Evolutionary conservation across 805 yeast species (phyloP).

Genomic region (Starmerella tilneyi): DNA sequence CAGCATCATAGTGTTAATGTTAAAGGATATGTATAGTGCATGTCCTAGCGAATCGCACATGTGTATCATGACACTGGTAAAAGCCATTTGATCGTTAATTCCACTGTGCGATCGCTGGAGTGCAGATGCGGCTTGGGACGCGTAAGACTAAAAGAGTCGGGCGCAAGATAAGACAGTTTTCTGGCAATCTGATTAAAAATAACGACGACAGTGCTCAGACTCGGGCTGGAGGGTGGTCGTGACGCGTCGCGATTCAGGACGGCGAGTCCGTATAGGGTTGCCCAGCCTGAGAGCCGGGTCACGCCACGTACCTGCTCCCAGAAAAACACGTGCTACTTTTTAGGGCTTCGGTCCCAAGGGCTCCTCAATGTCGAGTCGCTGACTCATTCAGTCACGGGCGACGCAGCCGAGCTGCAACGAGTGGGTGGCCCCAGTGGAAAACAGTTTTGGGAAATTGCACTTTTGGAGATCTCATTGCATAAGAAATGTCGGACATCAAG

Average conservation of each 20-base stretch:
- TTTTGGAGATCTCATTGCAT: slow-evolving; percentile 8
- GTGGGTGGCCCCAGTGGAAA: slow-evolving; percentile 5
- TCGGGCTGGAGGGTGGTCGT: too few species aligned
- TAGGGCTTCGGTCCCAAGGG: slow-evolving; percentile 6
- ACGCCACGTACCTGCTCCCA: not conserved
- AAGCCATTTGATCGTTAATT: too few species aligned
- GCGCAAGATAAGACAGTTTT: slow-evolving; percentile 2
- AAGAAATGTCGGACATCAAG: slow-evolving; percentile 41
- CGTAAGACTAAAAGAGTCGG: slow-evolving; percentile 2
- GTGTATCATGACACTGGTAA: too few species aligned
- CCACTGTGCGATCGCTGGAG: not conserved
- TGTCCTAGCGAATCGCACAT: too few species aligned
- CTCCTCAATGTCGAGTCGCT: not conserved
- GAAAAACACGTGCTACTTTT: not conserved
- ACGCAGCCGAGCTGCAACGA: not conserved
- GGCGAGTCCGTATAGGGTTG: too few species aligned
- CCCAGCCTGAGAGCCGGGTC: too few species aligned
- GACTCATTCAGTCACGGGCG: slow-evolving; percentile 3
- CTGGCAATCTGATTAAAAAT: not conserved
- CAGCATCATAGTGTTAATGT: too few species aligned
- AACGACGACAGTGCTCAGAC: not conserved
- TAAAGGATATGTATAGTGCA: too few species aligned
- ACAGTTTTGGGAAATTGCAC: slow-evolving; percentile 1
- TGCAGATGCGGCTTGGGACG: not conserved
- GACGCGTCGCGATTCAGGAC: slow-evolving; percentile 4